Evolutionary conservation across 148 eudicot species (phyloP).

Genomic region (Chenopodium quinoa): DNA sequence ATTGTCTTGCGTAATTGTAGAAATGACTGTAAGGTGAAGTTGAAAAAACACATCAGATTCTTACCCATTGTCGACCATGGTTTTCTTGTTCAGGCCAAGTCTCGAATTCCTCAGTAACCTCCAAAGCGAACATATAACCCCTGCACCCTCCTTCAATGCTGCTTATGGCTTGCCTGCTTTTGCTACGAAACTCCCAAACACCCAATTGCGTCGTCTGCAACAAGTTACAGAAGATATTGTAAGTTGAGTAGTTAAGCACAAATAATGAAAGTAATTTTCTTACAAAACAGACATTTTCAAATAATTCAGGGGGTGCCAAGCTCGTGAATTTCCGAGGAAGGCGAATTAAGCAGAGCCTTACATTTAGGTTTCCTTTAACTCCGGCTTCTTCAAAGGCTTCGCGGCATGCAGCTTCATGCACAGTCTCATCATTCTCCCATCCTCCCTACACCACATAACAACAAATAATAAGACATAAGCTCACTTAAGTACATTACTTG

Average conservation of each 20-base stretch:
- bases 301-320: not conserved
- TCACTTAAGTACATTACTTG: not conserved
- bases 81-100: conserved; percentile 55
- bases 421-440: conserved; percentile 57
- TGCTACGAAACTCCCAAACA: conserved; percentile 56
- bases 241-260: not conserved
- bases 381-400: conserved; percentile 65
- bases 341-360: conserved; percentile 7
- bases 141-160: conserved; percentile 49
- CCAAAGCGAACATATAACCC: conserved; percentile 51
- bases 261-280: not conserved
- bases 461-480: not conserved
- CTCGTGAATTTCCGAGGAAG: not conserved
- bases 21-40: not conserved
- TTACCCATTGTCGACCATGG: conserved; percentile 48
- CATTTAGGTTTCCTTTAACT: conserved; percentile 45
- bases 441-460: conserved; percentile 36
- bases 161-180: conserved; percentile 41
- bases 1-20: not conserved
- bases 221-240: not conserved
- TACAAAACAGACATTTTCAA: not conserved
- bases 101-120: conserved; percentile 54
- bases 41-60: not conserved
- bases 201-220: conserved; percentile 39
- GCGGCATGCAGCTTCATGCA: conserved; percentile 54